Evolutionary conservation across 1,139 yeast genomes (phyloP).

Genomic region (Blastobotrys malaysiensis): DNA sequence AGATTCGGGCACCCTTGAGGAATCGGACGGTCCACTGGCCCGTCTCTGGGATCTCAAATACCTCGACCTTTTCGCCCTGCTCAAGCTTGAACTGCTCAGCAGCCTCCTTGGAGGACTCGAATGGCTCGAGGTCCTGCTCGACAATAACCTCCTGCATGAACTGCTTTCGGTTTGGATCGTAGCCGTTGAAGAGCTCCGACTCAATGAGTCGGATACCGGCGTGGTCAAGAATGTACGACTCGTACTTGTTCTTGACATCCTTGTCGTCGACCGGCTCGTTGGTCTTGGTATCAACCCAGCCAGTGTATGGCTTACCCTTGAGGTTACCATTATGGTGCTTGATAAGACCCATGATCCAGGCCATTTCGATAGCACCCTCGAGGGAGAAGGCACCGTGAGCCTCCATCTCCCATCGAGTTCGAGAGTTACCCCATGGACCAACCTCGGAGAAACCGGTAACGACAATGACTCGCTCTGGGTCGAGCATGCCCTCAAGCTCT

Average conservation of each 20-base stretch:
- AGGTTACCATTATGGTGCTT: conserved; percentile 89
- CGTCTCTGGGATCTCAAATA: conserved; percentile 78
- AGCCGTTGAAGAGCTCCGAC: conserved; percentile 90
- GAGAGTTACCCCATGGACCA: conserved; percentile 98
- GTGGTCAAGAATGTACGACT: conserved; percentile 80
- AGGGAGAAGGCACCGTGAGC: conserved; percentile 91
- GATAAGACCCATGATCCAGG: conserved; percentile 98
- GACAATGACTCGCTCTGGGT: conserved; percentile 85
- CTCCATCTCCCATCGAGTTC: conserved; percentile 99
- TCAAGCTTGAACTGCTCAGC: conserved; percentile 92
- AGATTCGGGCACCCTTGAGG: conserved; percentile 87
- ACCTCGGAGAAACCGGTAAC: conserved; percentile 98
- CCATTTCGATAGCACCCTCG: conserved; percentile 98
- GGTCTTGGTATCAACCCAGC: conserved; percentile 97
- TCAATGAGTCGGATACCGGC: conserved; percentile 95
- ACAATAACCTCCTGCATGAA: conserved; percentile 91
- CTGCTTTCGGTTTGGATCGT: conserved; percentile 90
- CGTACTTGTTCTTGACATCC: conserved; percentile 89
- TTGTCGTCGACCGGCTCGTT: conserved; percentile 89
- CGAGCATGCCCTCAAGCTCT: conserved; percentile 84
- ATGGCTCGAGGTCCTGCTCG: conserved; percentile 93
- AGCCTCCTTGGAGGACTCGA: conserved; percentile 90
- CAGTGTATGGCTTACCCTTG: conserved; percentile 82
- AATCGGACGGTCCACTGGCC: conserved; percentile 90
- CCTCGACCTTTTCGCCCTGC: conserved; percentile 92